These are phyloP conservation scores for Eucalyptus sp. DNA, from an alignment of 345 rosid genomes.

Conservation along the genomic window DNA sequence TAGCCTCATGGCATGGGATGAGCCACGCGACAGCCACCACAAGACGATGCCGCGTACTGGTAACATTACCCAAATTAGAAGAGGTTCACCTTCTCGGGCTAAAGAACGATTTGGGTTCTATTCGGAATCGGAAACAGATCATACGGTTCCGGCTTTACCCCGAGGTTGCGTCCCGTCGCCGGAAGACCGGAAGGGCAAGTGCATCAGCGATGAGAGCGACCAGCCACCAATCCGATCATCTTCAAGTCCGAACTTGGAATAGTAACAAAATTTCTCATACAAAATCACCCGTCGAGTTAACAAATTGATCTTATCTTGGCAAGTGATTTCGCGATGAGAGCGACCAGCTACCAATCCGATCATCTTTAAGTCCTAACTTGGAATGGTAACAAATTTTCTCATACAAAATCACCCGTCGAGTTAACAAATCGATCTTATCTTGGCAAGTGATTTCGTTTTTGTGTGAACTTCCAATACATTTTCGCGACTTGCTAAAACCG, in stretches of 20 bases:
- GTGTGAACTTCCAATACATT: not conserved
- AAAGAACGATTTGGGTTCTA: not conserved
- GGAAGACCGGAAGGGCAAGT: not conserved
- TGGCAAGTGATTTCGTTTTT: not conserved
- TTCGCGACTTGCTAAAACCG: fast-evolving
- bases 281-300: not conserved
- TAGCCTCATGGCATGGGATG: not conserved
- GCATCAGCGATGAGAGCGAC: not conserved
- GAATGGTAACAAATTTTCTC: not conserved
- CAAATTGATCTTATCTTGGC: not conserved
- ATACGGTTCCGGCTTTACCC: not conserved
- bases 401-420: not conserved
- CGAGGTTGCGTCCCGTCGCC: not conserved
- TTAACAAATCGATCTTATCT: not conserved
- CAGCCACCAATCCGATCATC: not conserved
- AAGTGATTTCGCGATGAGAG: not conserved
- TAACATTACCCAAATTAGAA: not conserved
- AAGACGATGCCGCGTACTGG: not conserved
- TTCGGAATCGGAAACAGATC: not conserved
- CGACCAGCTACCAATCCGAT: not conserved
- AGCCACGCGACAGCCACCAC: not conserved
- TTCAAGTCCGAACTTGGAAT: not conserved
- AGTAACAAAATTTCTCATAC: not conserved
- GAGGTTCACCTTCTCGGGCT: not conserved
- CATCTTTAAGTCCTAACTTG: not conserved